Evolutionary conservation across 2,329 filamentous ascomycete genomes (phyloP).

Genomic region (Fusarium lyarnte): DNA sequence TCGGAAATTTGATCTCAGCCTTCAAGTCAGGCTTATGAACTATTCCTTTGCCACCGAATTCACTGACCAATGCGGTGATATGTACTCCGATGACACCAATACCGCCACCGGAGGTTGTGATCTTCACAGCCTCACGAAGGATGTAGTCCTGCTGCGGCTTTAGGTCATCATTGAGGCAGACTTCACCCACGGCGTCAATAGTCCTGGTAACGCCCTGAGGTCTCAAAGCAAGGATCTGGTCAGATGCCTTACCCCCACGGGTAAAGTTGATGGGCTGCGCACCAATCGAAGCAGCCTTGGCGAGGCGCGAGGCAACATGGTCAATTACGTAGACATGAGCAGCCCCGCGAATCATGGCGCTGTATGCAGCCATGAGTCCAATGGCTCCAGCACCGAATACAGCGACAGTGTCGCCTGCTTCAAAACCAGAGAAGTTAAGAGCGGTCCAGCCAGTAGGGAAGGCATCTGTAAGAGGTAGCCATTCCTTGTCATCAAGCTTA

Average conservation of each 20-base stretch:
- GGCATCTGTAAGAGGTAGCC: constrained; percentile 4
- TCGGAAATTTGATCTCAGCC: constrained; percentile 1
- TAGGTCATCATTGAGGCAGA: constrained; percentile 5
- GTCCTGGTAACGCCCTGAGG: constrained; percentile 7
- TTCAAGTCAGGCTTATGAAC: not conserved
- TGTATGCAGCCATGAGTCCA: constrained; percentile 22
- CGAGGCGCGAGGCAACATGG: constrained; percentile 8
- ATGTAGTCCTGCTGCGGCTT: constrained; percentile 18
- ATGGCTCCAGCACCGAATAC: constrained; percentile 20
- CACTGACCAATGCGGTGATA: not conserved
- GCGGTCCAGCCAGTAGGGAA: constrained; percentile 21
- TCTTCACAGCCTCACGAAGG: not conserved
- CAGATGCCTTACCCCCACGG: constrained; percentile 16
- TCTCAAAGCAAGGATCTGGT: constrained; percentile 16
- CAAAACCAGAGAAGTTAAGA: constrained; percentile 7
- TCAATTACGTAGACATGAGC: constrained; percentile 28
- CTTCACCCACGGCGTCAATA: constrained; percentile 14
- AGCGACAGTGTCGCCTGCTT: constrained; percentile 21
- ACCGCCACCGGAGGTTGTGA: not conserved
- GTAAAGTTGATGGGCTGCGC: constrained; percentile 29
- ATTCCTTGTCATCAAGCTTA: constrained; percentile 3
- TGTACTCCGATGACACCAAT: constrained; percentile 15
- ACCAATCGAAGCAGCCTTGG: constrained; percentile 12
- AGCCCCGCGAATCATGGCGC: constrained; percentile 23
- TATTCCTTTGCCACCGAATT: not conserved